These are phyloP conservation scores for Pyrus bretschneideri DNA, from an alignment of 306 rosid species.

Conservation along the genomic window DNA sequence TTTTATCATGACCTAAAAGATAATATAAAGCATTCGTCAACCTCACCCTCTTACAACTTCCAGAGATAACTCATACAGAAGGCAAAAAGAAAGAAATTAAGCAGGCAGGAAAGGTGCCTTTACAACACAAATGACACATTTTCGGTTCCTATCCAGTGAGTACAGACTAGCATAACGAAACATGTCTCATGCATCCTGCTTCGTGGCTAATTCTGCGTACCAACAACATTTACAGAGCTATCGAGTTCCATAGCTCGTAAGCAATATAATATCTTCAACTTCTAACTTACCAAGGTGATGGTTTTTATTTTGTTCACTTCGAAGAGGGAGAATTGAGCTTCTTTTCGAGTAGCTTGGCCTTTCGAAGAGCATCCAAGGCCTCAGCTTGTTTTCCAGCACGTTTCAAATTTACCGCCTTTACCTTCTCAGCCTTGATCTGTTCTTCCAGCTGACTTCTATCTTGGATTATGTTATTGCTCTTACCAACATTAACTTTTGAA, in stretches of 20 bases:
- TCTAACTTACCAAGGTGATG: not conserved
- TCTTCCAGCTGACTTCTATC: slow-evolving; percentile 75
- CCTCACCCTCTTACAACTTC: not conserved
- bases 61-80: not conserved
- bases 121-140: not conserved
- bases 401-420: slow-evolving; percentile 76
- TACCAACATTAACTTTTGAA: slow-evolving; percentile 25
- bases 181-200: not conserved
- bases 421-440: slow-evolving; percentile 79
- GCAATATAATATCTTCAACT: not conserved
- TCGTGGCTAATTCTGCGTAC: slow-evolving; percentile 5
- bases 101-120: slow-evolving; percentile 11
- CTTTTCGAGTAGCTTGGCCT: slow-evolving; percentile 75
- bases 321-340: slow-evolving; percentile 53
- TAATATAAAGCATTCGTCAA: not conserved
- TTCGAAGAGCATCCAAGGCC: slow-evolving; percentile 88
- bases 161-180: not conserved
- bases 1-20: no score
- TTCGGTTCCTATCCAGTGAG: not conserved
- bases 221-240: slow-evolving; percentile 1
- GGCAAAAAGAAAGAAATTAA: not conserved
- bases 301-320: slow-evolving; percentile 21
- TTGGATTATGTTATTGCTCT: slow-evolving; percentile 31
- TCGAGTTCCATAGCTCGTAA: not conserved
- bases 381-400: slow-evolving; percentile 90